Base-by-base conservation (phyloP, 208 protist genomes). In the Acanthamoeba lenticulata region DNA sequence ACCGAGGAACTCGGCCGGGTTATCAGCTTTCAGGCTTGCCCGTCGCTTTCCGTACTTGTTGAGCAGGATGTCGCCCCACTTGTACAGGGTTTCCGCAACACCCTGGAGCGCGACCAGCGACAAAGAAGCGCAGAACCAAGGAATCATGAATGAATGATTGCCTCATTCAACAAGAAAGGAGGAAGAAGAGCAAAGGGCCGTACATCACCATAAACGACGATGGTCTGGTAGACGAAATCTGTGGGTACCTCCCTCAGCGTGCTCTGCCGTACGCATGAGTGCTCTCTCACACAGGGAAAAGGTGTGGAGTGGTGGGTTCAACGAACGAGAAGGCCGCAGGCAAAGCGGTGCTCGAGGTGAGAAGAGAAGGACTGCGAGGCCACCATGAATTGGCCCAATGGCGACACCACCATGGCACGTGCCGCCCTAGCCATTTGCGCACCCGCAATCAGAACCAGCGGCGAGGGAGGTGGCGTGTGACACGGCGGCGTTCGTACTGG, bases 331-430 rank as follows among this genome's bases (percentile, higher is more conserved):
- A 88, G 9, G 13, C 79, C 79, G 34, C 49, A 62, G 49, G 79
- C 79, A 47, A 92, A 92, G 21, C n/a, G 57, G 9, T 29, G 6
- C 6, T 42, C 29, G 62, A 69, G 49, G 38, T 77, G 86, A 24
- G 52, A n/a, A 44, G 86, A 92, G 45, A 92, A 32, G 34, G 45
- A 40, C 32, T 74, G 52, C 15, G 57, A 45, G 62, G 36, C 86
- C 52, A 92, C 62, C 86, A 92, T 92, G 62, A 92, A 92, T 67
- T 92, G 88, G 24, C 7, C 29, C 11, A 92, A n/a, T 17, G 86
- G 86, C 21, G 86, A 92, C 38, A 92, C 19, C 7, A 92, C 62
- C 21, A 92, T 11, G 13, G 42, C 44, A 32, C 79, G 79, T 7
- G 29, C 9, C 11, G 13, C 49, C 42, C 42, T 88, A 34, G 7